Percentiles rank a stretch among this genome's conserved stretches.
These are phyloP conservation scores for Cutaneotrichosporon sp. DNA, from an alignment of 1,284 basidiomycete species.

Conservation along the genomic window DNA sequence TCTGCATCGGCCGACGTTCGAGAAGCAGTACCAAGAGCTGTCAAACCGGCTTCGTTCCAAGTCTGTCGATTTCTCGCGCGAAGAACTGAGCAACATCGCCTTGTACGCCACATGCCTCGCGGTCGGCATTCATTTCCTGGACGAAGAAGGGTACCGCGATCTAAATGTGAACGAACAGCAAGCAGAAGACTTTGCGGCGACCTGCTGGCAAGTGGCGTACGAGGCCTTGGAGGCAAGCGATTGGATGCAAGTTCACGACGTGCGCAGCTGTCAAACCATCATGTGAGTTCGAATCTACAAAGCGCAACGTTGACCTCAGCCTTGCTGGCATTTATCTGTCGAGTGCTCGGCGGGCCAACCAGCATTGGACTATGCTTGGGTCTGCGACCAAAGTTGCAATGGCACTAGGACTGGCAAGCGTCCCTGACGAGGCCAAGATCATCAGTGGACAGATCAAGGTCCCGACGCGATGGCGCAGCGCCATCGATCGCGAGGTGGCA, in stretches of 20 bases:
- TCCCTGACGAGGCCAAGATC: slow-evolving; percentile 15
- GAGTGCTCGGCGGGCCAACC: slow-evolving; percentile 19
- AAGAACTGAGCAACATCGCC: slow-evolving; percentile 21
- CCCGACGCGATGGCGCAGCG: slow-evolving; percentile 18
- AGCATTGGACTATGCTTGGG: slow-evolving; percentile 26
- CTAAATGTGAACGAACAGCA: slow-evolving; percentile 31
- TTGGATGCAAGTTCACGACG: slow-evolving; percentile 30
- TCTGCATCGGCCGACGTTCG: slow-evolving; percentile 24
- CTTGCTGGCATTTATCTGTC: slow-evolving; percentile 23
- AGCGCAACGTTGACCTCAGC: slow-evolving; percentile 16
- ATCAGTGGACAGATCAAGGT: slow-evolving; percentile 8
- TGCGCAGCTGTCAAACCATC: slow-evolving; percentile 21
- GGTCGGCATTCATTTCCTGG: slow-evolving; percentile 25
- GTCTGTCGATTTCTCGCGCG: slow-evolving; percentile 13
- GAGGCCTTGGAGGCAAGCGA: slow-evolving; percentile 24
- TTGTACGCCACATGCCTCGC: slow-evolving; percentile 23
- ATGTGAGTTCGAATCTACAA: no score
- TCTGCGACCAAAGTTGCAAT: slow-evolving; percentile 24
- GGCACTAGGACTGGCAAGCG: slow-evolving; percentile 16
- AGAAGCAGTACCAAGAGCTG: slow-evolving; percentile 16
- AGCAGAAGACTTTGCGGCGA: slow-evolving; percentile 27
- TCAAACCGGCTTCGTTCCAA: slow-evolving; percentile 12
- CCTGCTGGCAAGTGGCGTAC: slow-evolving; percentile 24
- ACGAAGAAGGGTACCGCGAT: slow-evolving; percentile 20
- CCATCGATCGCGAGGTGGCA: slow-evolving; percentile 24